Evolutionary conservation across 371 early-diverging fungal genomes (phyloP).

Genomic region (Mortierella sp.): DNA sequence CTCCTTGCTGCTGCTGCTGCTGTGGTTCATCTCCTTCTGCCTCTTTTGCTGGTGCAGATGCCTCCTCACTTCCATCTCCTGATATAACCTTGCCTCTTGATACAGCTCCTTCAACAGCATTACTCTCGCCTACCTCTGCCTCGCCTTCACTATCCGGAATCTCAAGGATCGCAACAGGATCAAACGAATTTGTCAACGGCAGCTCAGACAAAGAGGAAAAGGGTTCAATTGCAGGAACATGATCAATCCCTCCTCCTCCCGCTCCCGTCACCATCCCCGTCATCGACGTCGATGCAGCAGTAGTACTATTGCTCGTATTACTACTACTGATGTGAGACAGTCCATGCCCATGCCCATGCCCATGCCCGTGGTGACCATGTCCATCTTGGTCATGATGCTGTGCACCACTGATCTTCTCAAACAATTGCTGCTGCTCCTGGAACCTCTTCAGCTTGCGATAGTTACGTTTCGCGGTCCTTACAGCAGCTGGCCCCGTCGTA

Average conservation of each 20-base stretch:
- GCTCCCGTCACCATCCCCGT: not conserved
- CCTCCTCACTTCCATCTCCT: not conserved
- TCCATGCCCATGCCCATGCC: constrained; percentile 2
- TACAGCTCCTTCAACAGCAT: not conserved
- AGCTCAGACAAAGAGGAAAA: not conserved
- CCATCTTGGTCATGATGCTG: constrained; percentile 19
- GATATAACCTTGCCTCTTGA: not conserved
- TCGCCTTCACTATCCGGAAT: constrained; percentile 34
- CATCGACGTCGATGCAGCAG: not conserved
- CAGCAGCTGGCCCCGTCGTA: not conserved
- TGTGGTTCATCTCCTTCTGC: not conserved
- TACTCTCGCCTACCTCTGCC: constrained; percentile 1
- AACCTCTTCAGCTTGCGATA: constrained; percentile 38
- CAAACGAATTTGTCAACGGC: constrained; percentile 16
- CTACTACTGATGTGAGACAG: not conserved
- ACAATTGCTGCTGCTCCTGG: constrained; percentile 39
- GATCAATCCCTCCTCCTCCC: not conserved
- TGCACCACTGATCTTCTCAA: constrained; percentile 20
- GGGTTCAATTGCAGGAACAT: not conserved
- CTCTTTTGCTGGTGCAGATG: not conserved
- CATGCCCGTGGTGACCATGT: not conserved
- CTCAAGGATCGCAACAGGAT: constrained; percentile 37
- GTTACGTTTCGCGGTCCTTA: constrained; percentile 29
- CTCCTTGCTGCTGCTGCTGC: not conserved
- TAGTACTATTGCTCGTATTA: not conserved